Conservation (phyloP, 2,329 filamentous ascomycete genomes). For the Fusarium abutilonis region DNA sequence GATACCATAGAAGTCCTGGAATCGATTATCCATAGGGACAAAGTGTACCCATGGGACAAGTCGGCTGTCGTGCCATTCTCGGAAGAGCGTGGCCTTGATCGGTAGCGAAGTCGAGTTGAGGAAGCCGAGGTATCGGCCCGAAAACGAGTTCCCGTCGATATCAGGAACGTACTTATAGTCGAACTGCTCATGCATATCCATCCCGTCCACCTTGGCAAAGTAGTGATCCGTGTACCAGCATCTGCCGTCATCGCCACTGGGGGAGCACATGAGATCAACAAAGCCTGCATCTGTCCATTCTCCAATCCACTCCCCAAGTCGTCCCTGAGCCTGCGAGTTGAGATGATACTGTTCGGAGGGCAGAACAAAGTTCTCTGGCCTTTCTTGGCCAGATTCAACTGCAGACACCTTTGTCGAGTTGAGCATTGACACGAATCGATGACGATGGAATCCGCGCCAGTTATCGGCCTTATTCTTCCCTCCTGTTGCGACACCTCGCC, state of each 20-base stretch:
- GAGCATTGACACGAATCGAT: constrained; percentile 78
- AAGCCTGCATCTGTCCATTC: constrained; percentile 63
- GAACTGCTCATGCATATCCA: constrained; percentile 64
- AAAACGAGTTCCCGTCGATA: constrained; percentile 79
- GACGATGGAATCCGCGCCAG: constrained; percentile 78
- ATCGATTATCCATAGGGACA: constrained; percentile 80
- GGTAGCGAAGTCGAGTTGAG: constrained; percentile 74
- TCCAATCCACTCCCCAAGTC: constrained; percentile 61
- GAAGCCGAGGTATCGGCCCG: constrained; percentile 74
- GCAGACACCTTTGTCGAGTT: constrained; percentile 68
- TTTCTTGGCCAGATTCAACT: constrained; percentile 57
- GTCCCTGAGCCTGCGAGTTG: constrained; percentile 55
- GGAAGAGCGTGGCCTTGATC: constrained; percentile 81
- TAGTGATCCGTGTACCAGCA: constrained; percentile 62
- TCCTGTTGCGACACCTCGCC: constrained; percentile 75
- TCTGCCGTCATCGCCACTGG: constrained; percentile 48
- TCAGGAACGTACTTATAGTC: constrained; percentile 76
- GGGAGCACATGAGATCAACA: constrained; percentile 63
- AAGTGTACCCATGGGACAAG: constrained; percentile 83
- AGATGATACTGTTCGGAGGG: constrained; percentile 60
- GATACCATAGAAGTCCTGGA: constrained; percentile 75
- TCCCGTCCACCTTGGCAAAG: constrained; percentile 53
- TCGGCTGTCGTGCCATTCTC: constrained; percentile 82
- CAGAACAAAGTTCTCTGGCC: constrained; percentile 64
- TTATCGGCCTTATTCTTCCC: constrained; percentile 67